phyloP scores from a whole-genome alignment of 306 rosid genomes.

The Cucurbita argyrosperma region DNA sequence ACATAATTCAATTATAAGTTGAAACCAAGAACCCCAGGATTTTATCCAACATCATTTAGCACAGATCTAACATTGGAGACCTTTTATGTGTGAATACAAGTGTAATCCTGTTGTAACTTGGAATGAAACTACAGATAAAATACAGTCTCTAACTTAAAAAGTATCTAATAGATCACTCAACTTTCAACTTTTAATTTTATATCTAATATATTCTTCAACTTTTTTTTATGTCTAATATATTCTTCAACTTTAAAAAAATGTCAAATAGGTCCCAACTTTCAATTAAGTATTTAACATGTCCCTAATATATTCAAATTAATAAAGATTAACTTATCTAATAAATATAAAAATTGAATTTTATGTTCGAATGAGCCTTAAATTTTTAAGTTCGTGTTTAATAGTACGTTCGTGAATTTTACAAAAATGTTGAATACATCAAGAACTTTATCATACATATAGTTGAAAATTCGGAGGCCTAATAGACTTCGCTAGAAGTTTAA shows the following conservation, averaged over 20 bases:
- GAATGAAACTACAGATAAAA: not conserved
- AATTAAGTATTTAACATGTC: not conserved
- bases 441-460: too few species aligned
- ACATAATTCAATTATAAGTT: not conserved
- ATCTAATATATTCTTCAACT: too few species aligned
- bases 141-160: too few species aligned
- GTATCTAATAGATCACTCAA: not conserved
- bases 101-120: not conserved
- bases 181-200: too few species aligned
- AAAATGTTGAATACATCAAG: too few species aligned
- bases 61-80: not conserved
- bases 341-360: too few species aligned
- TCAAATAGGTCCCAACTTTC: not conserved
- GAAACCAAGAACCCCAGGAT: not conserved
- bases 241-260: too few species aligned
- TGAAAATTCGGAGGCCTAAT: too few species aligned
- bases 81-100: not conserved
- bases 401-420: not conserved
- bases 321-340: not conserved
- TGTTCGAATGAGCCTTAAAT: not conserved
- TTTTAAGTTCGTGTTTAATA: not conserved
- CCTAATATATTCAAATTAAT: too few species aligned
- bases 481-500: too few species aligned
- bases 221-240: too few species aligned
- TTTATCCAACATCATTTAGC: not conserved